Conservation (phyloP, 2,329 filamentous ascomycete genomes). For the Pestalotiopsis sp. region DNA sequence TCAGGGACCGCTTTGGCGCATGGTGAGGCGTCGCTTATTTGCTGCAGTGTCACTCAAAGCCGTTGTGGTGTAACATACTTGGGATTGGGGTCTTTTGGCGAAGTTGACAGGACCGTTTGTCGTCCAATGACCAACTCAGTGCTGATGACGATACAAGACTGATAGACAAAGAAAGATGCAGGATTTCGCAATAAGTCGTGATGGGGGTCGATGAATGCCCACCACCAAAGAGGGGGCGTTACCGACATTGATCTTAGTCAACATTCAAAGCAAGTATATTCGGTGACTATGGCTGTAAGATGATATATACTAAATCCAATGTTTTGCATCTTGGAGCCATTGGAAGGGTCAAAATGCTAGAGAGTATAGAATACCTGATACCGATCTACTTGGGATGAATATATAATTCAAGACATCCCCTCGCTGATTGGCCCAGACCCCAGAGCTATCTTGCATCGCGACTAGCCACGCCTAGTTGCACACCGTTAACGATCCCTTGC, state of each 20-base stretch:
- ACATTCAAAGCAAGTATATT: neutral
- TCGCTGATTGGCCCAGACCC: neutral
- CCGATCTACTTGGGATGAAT: neutral
- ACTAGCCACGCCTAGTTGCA: constrained; percentile 3
- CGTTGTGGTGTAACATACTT: neutral
- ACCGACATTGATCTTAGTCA: neutral
- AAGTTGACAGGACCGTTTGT: neutral
- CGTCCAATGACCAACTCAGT: neutral
- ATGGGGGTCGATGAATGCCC: neutral
- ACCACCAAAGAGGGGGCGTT: neutral
- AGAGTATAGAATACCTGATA: too few species aligned
- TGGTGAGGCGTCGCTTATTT: neutral
- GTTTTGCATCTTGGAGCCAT: neutral
- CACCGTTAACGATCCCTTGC: neutral
- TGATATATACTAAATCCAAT: neutral
- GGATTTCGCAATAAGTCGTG: neutral
- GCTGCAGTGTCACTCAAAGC: neutral
- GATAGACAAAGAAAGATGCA: constrained; percentile 6
- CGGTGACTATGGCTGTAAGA: neutral
- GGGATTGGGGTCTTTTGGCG: too few species aligned
- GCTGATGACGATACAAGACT: neutral
- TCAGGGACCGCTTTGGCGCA: too few species aligned
- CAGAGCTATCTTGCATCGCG: neutral
- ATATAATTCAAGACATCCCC: neutral
- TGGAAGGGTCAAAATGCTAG: too few species aligned